phyloP scores from a whole-genome alignment of 2,329 filamentous ascomycete species.

The Trichoderma asperellum region DNA sequence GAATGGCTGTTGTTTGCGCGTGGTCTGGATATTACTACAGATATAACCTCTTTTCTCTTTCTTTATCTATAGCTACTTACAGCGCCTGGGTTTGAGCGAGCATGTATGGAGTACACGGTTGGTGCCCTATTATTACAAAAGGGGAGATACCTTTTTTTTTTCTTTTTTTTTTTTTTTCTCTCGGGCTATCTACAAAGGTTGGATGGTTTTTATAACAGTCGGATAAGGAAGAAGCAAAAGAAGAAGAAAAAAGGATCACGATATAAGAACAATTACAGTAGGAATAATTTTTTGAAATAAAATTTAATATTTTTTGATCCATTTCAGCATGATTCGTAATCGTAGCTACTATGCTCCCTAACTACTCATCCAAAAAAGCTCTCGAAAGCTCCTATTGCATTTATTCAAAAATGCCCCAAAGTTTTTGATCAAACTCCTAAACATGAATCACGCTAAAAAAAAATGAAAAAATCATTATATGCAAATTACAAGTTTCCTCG shows the following conservation, averaged over 20 bases:
- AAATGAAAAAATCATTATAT: neutral
- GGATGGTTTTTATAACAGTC: neutral
- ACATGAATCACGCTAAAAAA: neutral
- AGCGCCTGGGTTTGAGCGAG: slow-evolving; percentile 21
- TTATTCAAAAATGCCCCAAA: slow-evolving; percentile 3
- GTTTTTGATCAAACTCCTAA: slow-evolving; percentile 1
- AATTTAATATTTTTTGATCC: neutral
- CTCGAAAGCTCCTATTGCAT: slow-evolving; percentile 6
- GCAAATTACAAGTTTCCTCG: slow-evolving; percentile 74
- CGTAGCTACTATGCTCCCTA: neutral
- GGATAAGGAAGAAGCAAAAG: neutral
- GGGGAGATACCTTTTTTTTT: slow-evolving; percentile 8
- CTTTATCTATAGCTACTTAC: neutral
- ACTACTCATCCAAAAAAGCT: neutral
- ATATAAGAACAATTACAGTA: neutral
- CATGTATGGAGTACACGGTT: slow-evolving; percentile 9
- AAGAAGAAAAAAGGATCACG: neutral
- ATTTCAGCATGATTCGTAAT: slow-evolving; percentile 23
- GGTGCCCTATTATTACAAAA: neutral
- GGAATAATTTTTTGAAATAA: neutral
- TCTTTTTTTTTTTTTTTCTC: slow-evolving; percentile 9
- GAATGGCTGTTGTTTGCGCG: neutral
- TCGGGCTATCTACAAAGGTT: neutral
- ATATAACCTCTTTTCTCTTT: neutral
- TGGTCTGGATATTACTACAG: neutral